Percentiles rank a stretch among this genome's conserved stretches.
These are phyloP conservation scores for Parascedosporium putredinis DNA, from an alignment of 2,329 filamentous ascomycete genomes.

Conservation along the genomic window DNA sequence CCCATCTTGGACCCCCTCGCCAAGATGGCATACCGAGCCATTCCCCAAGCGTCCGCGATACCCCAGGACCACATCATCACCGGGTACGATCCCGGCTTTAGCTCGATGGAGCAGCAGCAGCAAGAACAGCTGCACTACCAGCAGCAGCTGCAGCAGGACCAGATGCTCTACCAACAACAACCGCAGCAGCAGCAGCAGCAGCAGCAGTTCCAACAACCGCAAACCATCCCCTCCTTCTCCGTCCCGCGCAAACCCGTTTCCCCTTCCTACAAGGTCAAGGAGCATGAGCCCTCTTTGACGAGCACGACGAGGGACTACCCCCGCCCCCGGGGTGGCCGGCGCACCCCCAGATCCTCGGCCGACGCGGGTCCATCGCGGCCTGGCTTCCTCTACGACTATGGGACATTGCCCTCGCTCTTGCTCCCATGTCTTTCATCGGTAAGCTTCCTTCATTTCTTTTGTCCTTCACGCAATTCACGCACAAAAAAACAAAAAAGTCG, in stretches of 20 bases:
- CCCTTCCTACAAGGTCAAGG: too few species aligned
- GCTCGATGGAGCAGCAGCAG: too few species aligned
- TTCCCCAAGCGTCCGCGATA: background rate
- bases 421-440: background rate
- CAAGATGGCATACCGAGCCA: too few species aligned
- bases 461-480: background rate
- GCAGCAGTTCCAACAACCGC: too few species aligned
- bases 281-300: background rate
- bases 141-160: too few species aligned
- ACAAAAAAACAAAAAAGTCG: background rate
- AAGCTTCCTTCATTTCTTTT: background rate
- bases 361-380: background rate
- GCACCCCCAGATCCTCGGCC: background rate
- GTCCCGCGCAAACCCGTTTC: background rate
- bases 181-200: too few species aligned
- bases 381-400: background rate
- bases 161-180: too few species aligned
- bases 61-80: too few species aligned
- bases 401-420: conserved; percentile 1
- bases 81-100: background rate
- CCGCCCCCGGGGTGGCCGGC: background rate
- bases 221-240: too few species aligned
- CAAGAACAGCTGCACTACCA: too few species aligned
- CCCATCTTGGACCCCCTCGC: too few species aligned
- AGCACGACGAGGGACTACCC: background rate